phyloP scores from a whole-genome alignment of 768 basidiomycete genomes.

The Rhizopogon vinicolor region DNA sequence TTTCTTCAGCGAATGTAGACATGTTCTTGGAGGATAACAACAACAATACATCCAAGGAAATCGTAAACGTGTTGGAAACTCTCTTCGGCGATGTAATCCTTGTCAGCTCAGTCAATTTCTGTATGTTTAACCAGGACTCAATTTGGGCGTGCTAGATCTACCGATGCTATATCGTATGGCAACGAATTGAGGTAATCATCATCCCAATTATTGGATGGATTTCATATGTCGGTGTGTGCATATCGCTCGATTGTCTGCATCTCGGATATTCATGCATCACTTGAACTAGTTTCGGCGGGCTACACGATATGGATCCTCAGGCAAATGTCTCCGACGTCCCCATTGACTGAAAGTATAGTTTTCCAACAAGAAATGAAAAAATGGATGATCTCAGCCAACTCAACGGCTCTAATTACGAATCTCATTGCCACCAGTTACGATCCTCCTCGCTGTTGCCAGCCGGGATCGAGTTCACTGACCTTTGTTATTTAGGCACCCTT shows the following conservation, averaged over 20 bases:
- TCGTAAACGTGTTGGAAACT: conserved; percentile 8
- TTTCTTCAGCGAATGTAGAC: not conserved
- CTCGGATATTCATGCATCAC: not conserved
- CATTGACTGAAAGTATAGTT: not conserved
- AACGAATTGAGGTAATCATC: not conserved
- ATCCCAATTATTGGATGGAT: not conserved
- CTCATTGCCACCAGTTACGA: conserved; percentile 6
- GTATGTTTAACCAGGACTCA: not conserved
- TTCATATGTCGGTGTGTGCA: not conserved
- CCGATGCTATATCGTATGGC: conserved; percentile 8
- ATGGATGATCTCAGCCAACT: conserved; percentile 9
- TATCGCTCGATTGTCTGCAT: not conserved
- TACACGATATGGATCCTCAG: conserved; percentile 1
- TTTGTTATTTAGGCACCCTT: not conserved
- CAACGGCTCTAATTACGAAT: conserved; percentile 8
- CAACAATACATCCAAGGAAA: conserved; percentile 5
- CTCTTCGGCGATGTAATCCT: conserved; percentile 12
- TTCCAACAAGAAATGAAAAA: conserved; percentile 5
- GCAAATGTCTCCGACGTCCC: not conserved
- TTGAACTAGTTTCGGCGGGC: not conserved
- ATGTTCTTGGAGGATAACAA: not conserved
- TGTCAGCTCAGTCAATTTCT: not conserved
- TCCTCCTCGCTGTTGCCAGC: not conserved
- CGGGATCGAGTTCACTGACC: not conserved
- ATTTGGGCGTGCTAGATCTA: conserved; percentile 5